A percentile compares a stretch with the other conserved stretches of the same genome.
Conservation (phyloP, 2,329 filamentous ascomycete genomes). For the Clarireedia hainanense region DNA sequence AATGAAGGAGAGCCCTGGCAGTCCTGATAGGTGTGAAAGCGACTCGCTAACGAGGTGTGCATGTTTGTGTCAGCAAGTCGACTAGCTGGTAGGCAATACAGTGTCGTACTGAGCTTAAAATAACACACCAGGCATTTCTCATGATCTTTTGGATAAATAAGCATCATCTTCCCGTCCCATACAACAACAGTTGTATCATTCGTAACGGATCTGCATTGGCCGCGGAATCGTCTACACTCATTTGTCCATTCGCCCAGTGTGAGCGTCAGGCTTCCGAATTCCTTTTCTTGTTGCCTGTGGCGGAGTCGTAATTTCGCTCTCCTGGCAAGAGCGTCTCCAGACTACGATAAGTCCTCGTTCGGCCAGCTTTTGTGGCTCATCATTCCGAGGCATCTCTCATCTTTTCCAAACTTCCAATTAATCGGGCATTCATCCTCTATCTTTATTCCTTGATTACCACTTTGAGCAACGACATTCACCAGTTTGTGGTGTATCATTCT, state of each 20-base stretch:
- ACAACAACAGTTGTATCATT: no score
- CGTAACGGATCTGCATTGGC: background rate
- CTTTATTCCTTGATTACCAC: background rate
- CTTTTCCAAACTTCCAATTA: no score
- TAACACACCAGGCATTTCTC: no score
- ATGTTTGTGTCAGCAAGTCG: no score
- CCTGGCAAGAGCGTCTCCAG: background rate
- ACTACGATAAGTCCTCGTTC: background rate
- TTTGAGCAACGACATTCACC: background rate
- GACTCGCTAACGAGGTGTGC: no score
- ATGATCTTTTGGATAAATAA: no score
- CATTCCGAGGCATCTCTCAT: no score
- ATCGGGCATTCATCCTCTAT: background rate
- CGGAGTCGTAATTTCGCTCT: background rate
- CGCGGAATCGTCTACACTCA: background rate
- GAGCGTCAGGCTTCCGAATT: conserved; percentile 8
- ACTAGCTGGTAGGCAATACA: no score
- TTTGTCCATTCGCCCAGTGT: background rate
- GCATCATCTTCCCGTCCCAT: no score
- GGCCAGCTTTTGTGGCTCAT: background rate
- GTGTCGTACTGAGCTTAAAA: no score
- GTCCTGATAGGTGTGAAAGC: background rate
- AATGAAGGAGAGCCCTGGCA: background rate
- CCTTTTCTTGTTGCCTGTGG: conserved; percentile 7
- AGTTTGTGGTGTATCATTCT: no score